Percentiles rank a stretch among this genome's conserved stretches.
These are phyloP conservation scores for Ophidiomyces ophidiicola DNA, from an alignment of 2,329 filamentous ascomycete genomes.

Conservation along the genomic window DNA sequence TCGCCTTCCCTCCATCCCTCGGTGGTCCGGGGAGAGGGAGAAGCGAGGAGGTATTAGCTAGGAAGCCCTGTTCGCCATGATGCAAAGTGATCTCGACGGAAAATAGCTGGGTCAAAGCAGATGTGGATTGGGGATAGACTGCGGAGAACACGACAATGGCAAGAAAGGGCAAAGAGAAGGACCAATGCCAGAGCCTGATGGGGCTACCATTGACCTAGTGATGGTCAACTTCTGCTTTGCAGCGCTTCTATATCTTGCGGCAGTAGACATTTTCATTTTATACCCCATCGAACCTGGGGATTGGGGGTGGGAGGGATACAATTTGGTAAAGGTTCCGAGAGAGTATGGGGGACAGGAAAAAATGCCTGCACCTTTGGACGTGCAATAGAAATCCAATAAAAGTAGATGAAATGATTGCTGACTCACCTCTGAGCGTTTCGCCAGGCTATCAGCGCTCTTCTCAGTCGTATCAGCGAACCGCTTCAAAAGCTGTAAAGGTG, in stretches of 20 bases:
- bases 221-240: slow-evolving; percentile 15
- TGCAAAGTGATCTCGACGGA: slow-evolving; percentile 13
- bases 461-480: slow-evolving; percentile 44
- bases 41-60: slow-evolving; percentile 14
- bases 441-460: slow-evolving; percentile 38
- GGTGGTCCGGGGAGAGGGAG: slow-evolving; percentile 2
- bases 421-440: slow-evolving; percentile 34
- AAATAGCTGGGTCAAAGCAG: slow-evolving; percentile 11
- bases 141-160: slow-evolving; percentile 14
- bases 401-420: slow-evolving; percentile 9
- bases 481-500: slow-evolving; percentile 30
- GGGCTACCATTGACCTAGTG: slow-evolving; percentile 15
- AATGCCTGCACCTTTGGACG: neutral
- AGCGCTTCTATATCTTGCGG: no score
- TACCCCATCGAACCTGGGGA: no score
- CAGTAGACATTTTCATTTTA: no score
- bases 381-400: slow-evolving; percentile 1
- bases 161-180: slow-evolving; percentile 14
- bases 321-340: neutral
- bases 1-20: slow-evolving; percentile 4
- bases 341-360: neutral
- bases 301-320: no score
- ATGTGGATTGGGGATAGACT: slow-evolving; percentile 12
- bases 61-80: slow-evolving; percentile 10
- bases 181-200: slow-evolving; percentile 17